Percentiles rank a stretch among this genome's conserved stretches.
These are phyloP conservation scores for Ophiostoma sp. DNA, from an alignment of 2,329 filamentous ascomycete genomes.

Conservation along the genomic window DNA sequence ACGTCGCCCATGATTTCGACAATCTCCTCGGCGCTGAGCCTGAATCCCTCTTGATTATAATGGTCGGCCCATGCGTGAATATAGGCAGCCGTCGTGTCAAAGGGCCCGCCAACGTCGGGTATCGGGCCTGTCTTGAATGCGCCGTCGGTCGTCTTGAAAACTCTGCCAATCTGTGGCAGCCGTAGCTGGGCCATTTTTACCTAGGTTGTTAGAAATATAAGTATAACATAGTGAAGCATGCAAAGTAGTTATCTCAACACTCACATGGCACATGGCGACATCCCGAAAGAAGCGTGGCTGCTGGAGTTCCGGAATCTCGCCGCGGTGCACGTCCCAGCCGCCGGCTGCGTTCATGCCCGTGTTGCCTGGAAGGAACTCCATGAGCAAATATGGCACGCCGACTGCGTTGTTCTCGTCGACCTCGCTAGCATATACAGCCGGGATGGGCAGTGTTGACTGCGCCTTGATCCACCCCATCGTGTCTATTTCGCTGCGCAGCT, in stretches of 20 bases:
- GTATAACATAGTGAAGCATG: no score
- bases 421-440: constrained; percentile 26
- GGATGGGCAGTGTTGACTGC: constrained; percentile 24
- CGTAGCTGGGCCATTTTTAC: constrained; percentile 19
- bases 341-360: constrained; percentile 29
- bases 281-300: constrained; percentile 23
- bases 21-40: constrained; percentile 23
- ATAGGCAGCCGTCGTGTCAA: constrained; percentile 28
- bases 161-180: constrained; percentile 25
- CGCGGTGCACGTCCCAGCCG: constrained; percentile 27
- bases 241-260: neutral
- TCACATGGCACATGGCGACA: constrained; percentile 24
- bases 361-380: constrained; percentile 32
- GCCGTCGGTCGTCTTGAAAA: constrained; percentile 20
- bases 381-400: constrained; percentile 32
- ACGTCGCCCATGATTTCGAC: constrained; percentile 24
- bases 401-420: constrained; percentile 26
- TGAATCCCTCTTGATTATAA: constrained; percentile 21
- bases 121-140: constrained; percentile 26
- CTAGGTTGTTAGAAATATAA: no score
- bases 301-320: constrained; percentile 23
- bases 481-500: constrained; percentile 19
- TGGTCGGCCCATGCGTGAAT: constrained; percentile 28
- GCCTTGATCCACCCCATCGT: constrained; percentile 18
- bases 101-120: constrained; percentile 25